Evolutionary conservation across 495 filamentous ascomycete genomes (phyloP).

Genomic region (Penicillium psychrofluorescens): DNA sequence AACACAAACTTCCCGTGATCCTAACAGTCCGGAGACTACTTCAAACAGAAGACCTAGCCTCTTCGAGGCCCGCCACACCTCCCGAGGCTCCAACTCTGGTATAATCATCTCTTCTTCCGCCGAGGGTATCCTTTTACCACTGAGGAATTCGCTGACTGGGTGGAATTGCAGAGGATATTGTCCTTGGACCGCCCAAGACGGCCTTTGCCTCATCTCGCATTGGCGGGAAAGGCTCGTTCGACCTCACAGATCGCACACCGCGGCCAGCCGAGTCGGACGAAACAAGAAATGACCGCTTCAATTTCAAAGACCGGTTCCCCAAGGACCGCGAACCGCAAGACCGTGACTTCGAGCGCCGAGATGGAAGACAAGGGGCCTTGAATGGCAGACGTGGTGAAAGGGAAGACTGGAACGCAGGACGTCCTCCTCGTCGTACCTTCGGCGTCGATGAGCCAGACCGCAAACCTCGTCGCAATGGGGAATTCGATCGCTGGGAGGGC

Average conservation of each 20-base stretch:
- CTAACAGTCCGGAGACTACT: constrained; percentile 33
- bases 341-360: constrained; percentile 35
- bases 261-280: constrained; percentile 44
- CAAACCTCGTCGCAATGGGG: constrained; percentile 50
- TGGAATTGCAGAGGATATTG: constrained; percentile 61
- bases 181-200: constrained; percentile 82
- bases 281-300: constrained; percentile 52
- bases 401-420: constrained; percentile 53
- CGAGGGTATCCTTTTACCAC: constrained; percentile 8
- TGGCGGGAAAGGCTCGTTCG: constrained; percentile 45
- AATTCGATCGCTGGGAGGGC: constrained; percentile 52
- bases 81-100: constrained; percentile 56
- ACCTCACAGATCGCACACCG: constrained; percentile 35
- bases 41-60: constrained; percentile 49
- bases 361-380: constrained; percentile 24
- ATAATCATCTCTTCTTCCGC: constrained; percentile 7
- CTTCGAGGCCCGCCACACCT: constrained; percentile 54
- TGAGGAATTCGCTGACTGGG: constrained; percentile 10
- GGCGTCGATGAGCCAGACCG: constrained; percentile 50
- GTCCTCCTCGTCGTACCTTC: constrained; percentile 45
- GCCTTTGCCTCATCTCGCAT: constrained; percentile 75
- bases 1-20: constrained; percentile 35
- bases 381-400: constrained; percentile 42
- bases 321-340: constrained; percentile 42
- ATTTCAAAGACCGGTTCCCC: constrained; percentile 48